Percentiles rank a stretch among this genome's conserved stretches.
phyloP scores from a whole-genome alignment of 176 grass and related monocot species.

The Saccharum officinarum region DNA sequence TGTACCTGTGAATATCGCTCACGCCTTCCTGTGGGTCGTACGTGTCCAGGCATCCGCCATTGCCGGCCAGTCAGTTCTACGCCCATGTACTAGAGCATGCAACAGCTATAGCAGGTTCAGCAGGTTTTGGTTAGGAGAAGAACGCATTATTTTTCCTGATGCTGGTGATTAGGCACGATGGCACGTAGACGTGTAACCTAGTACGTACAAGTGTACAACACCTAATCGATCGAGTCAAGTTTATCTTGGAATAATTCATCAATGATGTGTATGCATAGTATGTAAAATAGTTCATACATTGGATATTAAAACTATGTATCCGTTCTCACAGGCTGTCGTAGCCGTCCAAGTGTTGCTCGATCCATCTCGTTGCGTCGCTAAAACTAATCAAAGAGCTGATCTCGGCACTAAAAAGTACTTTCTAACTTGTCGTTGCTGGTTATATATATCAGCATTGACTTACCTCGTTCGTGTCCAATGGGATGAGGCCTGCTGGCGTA shows the following conservation, averaged over 20 bases:
- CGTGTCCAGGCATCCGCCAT: neutral
- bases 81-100: neutral
- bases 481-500: neutral
- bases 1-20: no score
- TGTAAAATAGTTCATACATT: neutral
- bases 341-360: conserved; percentile 20
- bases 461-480: neutral
- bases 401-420: no score
- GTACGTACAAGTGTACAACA: conserved; percentile 1
- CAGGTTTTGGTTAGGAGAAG: no score
- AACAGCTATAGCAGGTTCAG: no score
- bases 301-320: neutral
- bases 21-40: neutral
- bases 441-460: no score
- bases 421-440: no score
- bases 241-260: neutral
- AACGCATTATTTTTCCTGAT: neutral
- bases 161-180: neutral
- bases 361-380: neutral
- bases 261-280: neutral
- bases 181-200: neutral
- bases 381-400: no score
- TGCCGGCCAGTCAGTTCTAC: neutral
- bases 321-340: neutral
- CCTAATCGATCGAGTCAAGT: neutral